Base-by-base conservation (phyloP, 73 alveolate species). In the Urostyla sp. region DNA sequence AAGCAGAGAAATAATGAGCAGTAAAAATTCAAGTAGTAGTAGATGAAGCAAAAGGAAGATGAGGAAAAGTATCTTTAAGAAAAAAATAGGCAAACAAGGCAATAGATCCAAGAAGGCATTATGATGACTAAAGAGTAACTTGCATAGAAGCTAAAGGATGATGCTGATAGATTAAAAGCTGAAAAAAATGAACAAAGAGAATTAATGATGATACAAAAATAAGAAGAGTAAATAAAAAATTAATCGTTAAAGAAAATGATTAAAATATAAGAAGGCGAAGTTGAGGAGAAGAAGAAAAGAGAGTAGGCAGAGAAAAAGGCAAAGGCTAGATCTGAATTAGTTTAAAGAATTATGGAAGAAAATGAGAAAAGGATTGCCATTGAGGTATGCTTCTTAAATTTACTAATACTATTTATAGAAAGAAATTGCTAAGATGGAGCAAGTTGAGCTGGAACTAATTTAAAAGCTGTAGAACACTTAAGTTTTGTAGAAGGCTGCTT, bases 241-340 rank as follows among this genome's bases (percentile, higher is more conserved):
- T 49, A 77, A 1, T 21, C 58, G 21, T 69, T 36, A 57, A 69
- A 80, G 58, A 78, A 80, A 36, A 80, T 80, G 90, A 69, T 80
- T 52, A 43, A 57, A 53, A 69, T 44, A 21, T 32, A 53, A 21
- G 57, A 59, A 34, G n/a, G 37, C 23, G 55, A 28, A 34, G 20
- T 13, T 3, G 57, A 59, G 34, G 55, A 59, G 76, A 6, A 21
- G 6, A 60, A 84, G 79, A 59, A 66, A 35, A 37, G 53, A 26
- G 91, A 86, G 8, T 35, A 59, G 44, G 85, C 78, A 57, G 81
- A 72, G 31, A 67, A 54, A 38, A 67, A 66, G 49, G 61, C 61
- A 20, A 30, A 73, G 52, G 50, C 46, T 18, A 72, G 72, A 24
- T n/a, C n/a, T 30, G 77, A 59, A 31, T 32, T 59, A 35, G 15